Evolutionary conservation across 1,139 yeast genomes (phyloP).

Genomic region (Candida tropicalis): DNA sequence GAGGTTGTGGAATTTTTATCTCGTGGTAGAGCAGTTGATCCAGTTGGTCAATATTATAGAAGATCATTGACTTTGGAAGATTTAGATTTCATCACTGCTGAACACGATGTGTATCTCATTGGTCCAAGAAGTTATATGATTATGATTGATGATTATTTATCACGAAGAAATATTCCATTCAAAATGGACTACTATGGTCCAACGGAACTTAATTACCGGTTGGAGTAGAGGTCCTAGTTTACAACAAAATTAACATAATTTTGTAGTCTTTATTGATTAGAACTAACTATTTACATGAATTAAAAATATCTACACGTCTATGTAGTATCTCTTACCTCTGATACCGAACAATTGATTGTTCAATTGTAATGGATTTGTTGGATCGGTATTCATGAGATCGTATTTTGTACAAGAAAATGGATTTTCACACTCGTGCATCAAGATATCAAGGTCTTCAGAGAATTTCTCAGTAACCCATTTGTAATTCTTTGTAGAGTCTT

Average conservation of each 20-base stretch:
- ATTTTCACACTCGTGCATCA: constrained; percentile 75
- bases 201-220: constrained; percentile 1
- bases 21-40: constrained; percentile 11
- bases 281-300: constrained; percentile 4
- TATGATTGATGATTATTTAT: constrained; percentile 22
- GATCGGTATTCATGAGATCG: constrained; percentile 89
- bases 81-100: neutral
- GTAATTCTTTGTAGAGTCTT: constrained; percentile 71
- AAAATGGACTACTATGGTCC: constrained; percentile 19
- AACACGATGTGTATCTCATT: constrained; percentile 29
- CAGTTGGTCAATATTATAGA: constrained; percentile 9
- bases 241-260: no score
- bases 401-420: constrained; percentile 85
- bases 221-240: neutral
- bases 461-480: constrained; percentile 68
- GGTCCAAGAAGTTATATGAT: constrained; percentile 42
- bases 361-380: constrained; percentile 90
- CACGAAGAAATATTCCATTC: constrained; percentile 12
- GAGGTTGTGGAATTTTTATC: constrained; percentile 26
- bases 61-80: constrained; percentile 3
- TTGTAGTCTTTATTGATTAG: no score
- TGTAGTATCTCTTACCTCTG: constrained; percentile 85
- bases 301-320: constrained; percentile 4
- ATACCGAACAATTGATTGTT: constrained; percentile 87
- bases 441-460: constrained; percentile 72